phyloP scores from a whole-genome alignment of 208 protist genomes.

The Crithidia fasciculata region DNA sequence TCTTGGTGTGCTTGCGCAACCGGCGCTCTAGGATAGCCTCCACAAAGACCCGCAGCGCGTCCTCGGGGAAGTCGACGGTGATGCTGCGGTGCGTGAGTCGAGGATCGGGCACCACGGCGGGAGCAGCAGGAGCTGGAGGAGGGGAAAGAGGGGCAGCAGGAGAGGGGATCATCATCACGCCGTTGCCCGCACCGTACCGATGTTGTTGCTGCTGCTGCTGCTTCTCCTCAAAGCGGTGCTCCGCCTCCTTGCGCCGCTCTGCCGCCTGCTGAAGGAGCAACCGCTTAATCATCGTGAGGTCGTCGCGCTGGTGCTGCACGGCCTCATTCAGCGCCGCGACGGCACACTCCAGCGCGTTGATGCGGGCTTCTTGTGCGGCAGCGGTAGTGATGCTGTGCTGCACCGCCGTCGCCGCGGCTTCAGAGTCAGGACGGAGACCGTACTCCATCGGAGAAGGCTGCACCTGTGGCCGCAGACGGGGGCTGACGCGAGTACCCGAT shows the following conservation, averaged over 20 bases:
- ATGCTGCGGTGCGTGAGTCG: conserved; percentile 65
- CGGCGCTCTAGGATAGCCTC: conserved; percentile 63
- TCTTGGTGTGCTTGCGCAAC: conserved; percentile 64
- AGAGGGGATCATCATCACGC: conserved; percentile 7
- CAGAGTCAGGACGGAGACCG: not conserved
- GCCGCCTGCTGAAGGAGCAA: conserved; percentile 81
- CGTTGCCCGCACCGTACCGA: conserved; percentile 10
- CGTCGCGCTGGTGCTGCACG: conserved; percentile 84
- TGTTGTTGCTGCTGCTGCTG: not conserved
- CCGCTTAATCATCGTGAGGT: conserved; percentile 86
- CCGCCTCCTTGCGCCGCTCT: conserved; percentile 62
- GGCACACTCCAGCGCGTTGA: conserved; percentile 70
- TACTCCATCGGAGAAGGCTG: not conserved
- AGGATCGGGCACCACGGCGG: not conserved
- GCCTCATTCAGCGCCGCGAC: conserved; percentile 79
- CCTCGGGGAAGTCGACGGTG: conserved; percentile 80
- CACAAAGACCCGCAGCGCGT: conserved; percentile 74
- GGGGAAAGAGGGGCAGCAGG: not conserved
- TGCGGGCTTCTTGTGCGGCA: conserved; percentile 35
- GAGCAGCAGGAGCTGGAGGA: not conserved
- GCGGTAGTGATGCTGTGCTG: not conserved
- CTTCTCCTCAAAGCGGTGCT: conserved; percentile 39
- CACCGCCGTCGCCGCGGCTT: not conserved
- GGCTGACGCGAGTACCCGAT: not conserved
- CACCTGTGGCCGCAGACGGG: not conserved